Evolutionary conservation across 2,329 filamentous ascomycete genomes (phyloP).

Genomic region (Aureobasidium sp.): DNA sequence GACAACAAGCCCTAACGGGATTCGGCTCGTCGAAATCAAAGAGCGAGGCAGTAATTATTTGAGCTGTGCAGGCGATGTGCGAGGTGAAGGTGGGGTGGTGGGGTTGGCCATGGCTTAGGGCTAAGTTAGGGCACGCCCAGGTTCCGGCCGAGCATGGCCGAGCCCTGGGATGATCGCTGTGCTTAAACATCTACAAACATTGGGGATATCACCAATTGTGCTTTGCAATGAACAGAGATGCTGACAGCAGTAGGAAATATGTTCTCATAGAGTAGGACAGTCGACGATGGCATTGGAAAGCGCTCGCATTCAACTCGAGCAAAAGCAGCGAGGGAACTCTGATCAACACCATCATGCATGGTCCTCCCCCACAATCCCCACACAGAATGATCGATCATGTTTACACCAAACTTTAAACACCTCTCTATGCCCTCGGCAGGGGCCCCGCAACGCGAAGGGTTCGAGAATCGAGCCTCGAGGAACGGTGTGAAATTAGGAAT

Average conservation of each 20-base stretch:
- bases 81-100: not conserved
- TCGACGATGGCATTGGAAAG: not conserved
- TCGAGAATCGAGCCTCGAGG: not conserved
- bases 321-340: not conserved
- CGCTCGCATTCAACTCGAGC: not conserved
- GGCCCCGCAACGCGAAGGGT: not conserved
- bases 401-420: not conserved
- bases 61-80: not conserved
- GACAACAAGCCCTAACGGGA: not conserved
- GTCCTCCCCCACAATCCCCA: constrained; percentile 2
- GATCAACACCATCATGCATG: too few relatives aligned
- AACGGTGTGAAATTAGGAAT: too few relatives aligned
- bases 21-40: not conserved
- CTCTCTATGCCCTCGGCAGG: not conserved
- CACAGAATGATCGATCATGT: not conserved
- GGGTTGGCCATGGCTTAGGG: not conserved
- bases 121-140: constrained; percentile 3
- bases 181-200: not conserved
- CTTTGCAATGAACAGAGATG: not conserved
- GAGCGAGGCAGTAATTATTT: not conserved
- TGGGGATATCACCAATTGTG: not conserved
- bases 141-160: not conserved
- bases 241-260: not conserved
- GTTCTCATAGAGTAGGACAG: not conserved
- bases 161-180: not conserved